Conservation (phyloP, 2,329 filamentous ascomycete genomes). For the Epichloe sp. region DNA sequence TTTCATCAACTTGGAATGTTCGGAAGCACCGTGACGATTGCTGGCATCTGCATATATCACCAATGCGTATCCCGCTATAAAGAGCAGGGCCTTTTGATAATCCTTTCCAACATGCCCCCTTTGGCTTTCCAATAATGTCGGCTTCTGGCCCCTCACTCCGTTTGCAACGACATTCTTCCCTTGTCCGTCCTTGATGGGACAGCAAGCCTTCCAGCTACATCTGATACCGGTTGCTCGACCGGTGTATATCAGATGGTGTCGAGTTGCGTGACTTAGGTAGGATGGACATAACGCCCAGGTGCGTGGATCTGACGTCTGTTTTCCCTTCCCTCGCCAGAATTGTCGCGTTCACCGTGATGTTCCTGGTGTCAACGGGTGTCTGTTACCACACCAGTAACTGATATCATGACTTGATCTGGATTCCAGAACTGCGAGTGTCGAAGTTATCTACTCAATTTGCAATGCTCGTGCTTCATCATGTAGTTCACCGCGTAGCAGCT, state of each 20-base stretch:
- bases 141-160: background rate
- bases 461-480: background rate
- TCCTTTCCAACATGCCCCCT: background rate
- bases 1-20: background rate
- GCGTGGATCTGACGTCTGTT: background rate
- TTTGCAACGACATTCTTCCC: background rate
- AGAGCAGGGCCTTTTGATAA: background rate
- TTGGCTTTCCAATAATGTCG: background rate
- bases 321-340: background rate
- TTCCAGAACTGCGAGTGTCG: background rate
- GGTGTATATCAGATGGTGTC: too few species aligned
- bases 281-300: too few species aligned
- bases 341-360: background rate
- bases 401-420: background rate
- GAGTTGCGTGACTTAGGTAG: too few species aligned
- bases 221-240: background rate
- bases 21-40: background rate
- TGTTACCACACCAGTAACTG: background rate
- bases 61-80: background rate
- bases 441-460: background rate
- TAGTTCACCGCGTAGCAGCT: background rate
- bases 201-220: background rate
- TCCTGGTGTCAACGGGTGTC: background rate
- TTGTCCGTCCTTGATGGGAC: background rate
- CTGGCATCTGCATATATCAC: constrained; percentile 2